Evolutionary conservation across 2,329 filamentous ascomycete species (phyloP), one percentile per base, ranked within the genome.

Genomic region (Nemania sp.): DNA sequence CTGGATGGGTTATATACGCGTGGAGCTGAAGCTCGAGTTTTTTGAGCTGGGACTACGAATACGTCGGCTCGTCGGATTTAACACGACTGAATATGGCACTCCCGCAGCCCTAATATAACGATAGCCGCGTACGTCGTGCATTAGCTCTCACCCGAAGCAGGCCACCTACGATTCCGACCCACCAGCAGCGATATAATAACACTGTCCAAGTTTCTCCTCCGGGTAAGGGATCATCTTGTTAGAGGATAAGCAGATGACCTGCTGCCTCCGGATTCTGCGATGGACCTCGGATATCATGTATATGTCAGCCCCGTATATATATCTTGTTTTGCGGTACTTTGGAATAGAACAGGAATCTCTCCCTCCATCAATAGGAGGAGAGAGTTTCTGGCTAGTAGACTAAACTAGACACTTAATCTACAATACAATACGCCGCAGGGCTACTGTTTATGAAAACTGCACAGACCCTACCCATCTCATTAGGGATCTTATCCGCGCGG

Each of bases 41-140:
- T 87, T 86, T 69, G 85, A 88, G 73, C 65, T 82, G 36, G 86
- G 81, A 80, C 69, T 88, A 28, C 72, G 72, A 23, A 58, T 80
- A 5, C 83, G 84, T 72, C 75, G 82, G 51, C 62, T 76, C 28
- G 63, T 73, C 7, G 77, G 75, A 5, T 28, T 65, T 22, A 64
- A 62, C n/a, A 66, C 62, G 9, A 41, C 46, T 17, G 34, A 54
- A n/a, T 51, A 49, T 30, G n/a, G 20, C n/a, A 34, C 49, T 12
- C 28, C 41, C 20, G 36, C 37, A n/a, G 23, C 57, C 28, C 26
- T 49, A n/a, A 14, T 56, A 46, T 53, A 28, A 45, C n/a, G n/a
- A n/a, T n/a, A n/a, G n/a, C n/a, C n/a, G n/a, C n/a, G n/a, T n/a
- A n/a, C n/a, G n/a, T n/a, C n/a, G n/a, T n/a, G n/a, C n/a, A n/a